Conservation (phyloP, 306 rosid species). For the Spatholobus suberectus region DNA sequence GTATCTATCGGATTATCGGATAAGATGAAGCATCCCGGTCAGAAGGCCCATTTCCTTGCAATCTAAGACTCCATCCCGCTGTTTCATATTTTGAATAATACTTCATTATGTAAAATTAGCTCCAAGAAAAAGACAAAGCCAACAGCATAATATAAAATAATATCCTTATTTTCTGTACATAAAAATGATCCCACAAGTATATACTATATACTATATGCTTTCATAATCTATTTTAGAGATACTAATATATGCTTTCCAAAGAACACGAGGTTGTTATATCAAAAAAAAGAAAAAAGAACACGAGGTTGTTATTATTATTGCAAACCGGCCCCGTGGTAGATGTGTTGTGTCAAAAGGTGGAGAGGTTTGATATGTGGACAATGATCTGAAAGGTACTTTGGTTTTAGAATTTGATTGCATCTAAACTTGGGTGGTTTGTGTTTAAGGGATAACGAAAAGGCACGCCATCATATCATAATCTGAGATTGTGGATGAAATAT, state of each 20-base stretch:
- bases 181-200: constrained; percentile 1
- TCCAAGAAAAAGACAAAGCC: background rate
- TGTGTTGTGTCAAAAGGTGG: constrained; percentile 16
- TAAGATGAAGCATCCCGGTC: constrained; percentile 31
- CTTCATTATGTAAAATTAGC: background rate
- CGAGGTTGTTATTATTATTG: background rate
- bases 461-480: constrained; percentile 15
- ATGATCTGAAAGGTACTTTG: constrained; percentile 46
- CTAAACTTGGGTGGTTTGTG: constrained; percentile 16
- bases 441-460: background rate
- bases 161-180: background rate
- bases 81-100: constrained; percentile 1
- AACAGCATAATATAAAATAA: background rate
- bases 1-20: constrained; percentile 34
- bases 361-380: constrained; percentile 42
- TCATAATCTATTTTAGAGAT: background rate
- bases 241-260: background rate
- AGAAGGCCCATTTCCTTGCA: constrained; percentile 36
- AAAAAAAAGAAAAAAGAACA: too few relatives aligned
- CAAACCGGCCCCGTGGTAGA: constrained; percentile 24
- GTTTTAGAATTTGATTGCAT: constrained; percentile 38
- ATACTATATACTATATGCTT: background rate
- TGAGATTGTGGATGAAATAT: constrained; percentile 43
- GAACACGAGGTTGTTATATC: background rate
- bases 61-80: background rate